These are phyloP conservation scores for Lactarius psammicola DNA, from an alignment of 768 basidiomycete genomes.

Conservation along the genomic window DNA sequence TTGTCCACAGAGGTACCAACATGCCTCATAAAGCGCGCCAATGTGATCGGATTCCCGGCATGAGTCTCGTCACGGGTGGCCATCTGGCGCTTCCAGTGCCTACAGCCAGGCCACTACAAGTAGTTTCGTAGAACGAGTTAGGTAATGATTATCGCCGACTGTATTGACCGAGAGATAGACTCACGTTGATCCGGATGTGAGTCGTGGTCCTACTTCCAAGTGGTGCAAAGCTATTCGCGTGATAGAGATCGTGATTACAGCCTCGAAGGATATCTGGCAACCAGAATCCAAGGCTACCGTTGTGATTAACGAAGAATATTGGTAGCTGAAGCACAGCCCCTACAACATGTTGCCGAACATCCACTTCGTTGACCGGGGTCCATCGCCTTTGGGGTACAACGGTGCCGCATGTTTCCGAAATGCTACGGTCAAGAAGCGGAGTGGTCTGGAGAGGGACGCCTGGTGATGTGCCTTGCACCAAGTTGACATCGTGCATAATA, in stretches of 20 bases:
- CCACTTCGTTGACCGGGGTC: slow-evolving; percentile 7
- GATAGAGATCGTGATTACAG: not conserved
- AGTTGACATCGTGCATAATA: not conserved
- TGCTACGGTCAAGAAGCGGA: slow-evolving; percentile 6
- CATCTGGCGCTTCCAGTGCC: slow-evolving; percentile 10
- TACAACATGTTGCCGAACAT: slow-evolving; percentile 2
- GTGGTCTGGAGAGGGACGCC: not conserved
- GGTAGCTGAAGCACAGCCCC: slow-evolving; percentile 10
- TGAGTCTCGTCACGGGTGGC: slow-evolving; percentile 4
- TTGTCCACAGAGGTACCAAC: slow-evolving; percentile 8
- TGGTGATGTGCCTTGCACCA: not conserved
- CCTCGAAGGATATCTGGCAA: slow-evolving; percentile 12
- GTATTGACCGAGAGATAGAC: not conserved
- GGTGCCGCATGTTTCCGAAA: not conserved
- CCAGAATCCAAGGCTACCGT: not conserved
- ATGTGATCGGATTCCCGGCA: not conserved
- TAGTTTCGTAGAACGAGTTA: not conserved
- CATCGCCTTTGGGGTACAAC: slow-evolving; percentile 20
- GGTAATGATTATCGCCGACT: not conserved
- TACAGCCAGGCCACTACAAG: slow-evolving; percentile 17
- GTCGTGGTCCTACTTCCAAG: not conserved
- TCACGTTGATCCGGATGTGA: not conserved
- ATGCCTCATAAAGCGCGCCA: slow-evolving; percentile 15
- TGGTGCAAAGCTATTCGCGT: not conserved
- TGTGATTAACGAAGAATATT: slow-evolving; percentile 3